Percentiles rank a stretch among this genome's conserved stretches.
phyloP scores from a whole-genome alignment of 768 basidiomycete genomes.

The Lactarius quietus region DNA sequence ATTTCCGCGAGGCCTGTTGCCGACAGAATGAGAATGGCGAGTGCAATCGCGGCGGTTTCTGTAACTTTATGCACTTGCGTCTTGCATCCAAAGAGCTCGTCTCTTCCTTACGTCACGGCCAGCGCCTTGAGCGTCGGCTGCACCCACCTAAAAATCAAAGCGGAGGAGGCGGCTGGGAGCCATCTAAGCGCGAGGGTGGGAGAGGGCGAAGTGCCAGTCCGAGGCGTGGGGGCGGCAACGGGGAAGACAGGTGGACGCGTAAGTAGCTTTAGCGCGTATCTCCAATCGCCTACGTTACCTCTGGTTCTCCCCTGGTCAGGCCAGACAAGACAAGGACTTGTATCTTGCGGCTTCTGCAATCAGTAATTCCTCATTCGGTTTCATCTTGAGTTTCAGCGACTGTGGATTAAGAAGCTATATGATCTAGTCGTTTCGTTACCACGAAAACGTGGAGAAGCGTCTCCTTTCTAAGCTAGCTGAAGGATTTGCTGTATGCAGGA shows the following conservation, averaged over 20 bases:
- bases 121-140: slow-evolving; percentile 75
- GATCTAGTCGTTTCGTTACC: neutral
- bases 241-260: slow-evolving; percentile 61
- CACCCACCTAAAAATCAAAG: slow-evolving; percentile 60
- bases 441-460: neutral
- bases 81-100: slow-evolving; percentile 84
- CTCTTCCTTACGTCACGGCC: slow-evolving; percentile 72
- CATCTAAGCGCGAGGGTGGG: slow-evolving; percentile 60
- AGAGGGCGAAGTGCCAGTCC: slow-evolving; percentile 76
- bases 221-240: slow-evolving; percentile 55
- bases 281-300: neutral
- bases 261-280: slow-evolving; percentile 28
- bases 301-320: neutral
- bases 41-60: slow-evolving; percentile 97
- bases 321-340: neutral
- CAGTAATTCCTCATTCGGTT: neutral
- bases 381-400: neutral
- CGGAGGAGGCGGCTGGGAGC: slow-evolving; percentile 84
- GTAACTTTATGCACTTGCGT: slow-evolving; percentile 98
- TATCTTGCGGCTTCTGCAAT: neutral
- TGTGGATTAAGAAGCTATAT: neutral
- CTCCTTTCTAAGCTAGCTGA: neutral
- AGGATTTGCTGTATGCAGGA: neutral
- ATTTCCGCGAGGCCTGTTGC: slow-evolving; percentile 98
- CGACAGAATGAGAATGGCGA: slow-evolving; percentile 98